Base-by-base conservation (phyloP, 441 rosid species). In the Dalechampia spathulata region DNA sequence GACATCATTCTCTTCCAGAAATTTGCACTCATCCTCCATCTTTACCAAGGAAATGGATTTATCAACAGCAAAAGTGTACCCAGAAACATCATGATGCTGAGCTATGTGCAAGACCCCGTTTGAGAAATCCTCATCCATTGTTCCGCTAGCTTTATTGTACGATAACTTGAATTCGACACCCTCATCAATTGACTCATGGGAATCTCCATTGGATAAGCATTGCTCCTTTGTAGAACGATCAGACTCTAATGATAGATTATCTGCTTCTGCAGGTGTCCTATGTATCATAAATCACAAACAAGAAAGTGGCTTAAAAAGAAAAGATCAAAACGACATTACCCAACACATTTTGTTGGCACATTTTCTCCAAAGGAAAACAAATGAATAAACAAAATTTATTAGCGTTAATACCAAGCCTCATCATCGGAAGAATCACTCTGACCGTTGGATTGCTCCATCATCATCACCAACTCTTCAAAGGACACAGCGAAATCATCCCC, bases 231-330 rank as follows among this genome's bases (percentile, higher is more conserved):
- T 74, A 20, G 81, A 82, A 64, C 70, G 77, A 52, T 83, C 90
- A 0, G 81, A 82, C 36, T 72, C 93, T 50, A 75, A 89, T 5
- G 86, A 78, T 30, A 78, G 57, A 58, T 70, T 82, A 41, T 77
- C 96, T 26, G 78, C 75, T 67, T 68, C 96, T 40, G 70, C 84
- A 2, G 84, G 90, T 9, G 85, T 83, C 99, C 97, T 93, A 69
- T 55, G 21, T 62, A 62, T 16, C n/a, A n/a, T n/a, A n/a, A n/a
- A n/a, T n/a, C n/a, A n/a, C n/a, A n/a, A n/a, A n/a, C n/a, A n/a
- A n/a, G n/a, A n/a, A n/a, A n/a, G n/a, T n/a, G n/a, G n/a, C n/a
- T n/a, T n/a, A n/a, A n/a, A n/a, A n/a, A n/a, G n/a, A n/a, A n/a
- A n/a, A n/a, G n/a, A n/a, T n/a, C n/a, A n/a, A n/a, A n/a, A n/a